Base-by-base conservation (phyloP, 306 rosid species). In the Quercus dentata region DNA sequence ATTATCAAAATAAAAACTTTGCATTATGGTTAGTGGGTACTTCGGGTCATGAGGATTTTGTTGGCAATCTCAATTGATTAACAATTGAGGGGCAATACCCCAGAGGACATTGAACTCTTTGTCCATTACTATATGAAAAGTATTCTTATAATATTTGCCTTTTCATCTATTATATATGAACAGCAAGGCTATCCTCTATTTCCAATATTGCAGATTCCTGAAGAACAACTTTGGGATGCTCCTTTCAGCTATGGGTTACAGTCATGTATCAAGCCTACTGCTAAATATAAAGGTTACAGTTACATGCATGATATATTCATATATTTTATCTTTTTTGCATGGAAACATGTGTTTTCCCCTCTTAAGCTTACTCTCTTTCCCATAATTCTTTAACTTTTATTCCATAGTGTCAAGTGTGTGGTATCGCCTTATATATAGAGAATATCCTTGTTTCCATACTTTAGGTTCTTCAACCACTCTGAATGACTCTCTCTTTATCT, bases 251-350 rank as follows among this genome's bases (percentile, higher is more conserved):
- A 74, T 76, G 92, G 85, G 44, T 86, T 92, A 52, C 90, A 73
- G 75, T 80, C 79, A 3, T 94, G 98, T 81, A 82, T 89, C 83
- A 89, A 87, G 88, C 96, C 92, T 6, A 94, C 96, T 35, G 17
- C 91, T 56, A 90, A 78, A 80, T 92, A 89, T 84, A 88, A 79
- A 92, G 98, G 98, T 94, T 75, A 79, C 46, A 41, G 56, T 77
- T 79, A 31, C 49, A 52, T 55, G 71, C 76, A 51, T 35, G 49
- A 19, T 67, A 27, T 78, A 2, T 57, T 55, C 38, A 20, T 73
- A 44, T 31, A 30, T 18, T 69, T 6, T 58, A 28, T 21, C 1
- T 74, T 11, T 28, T 58, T 52, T 68, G 33, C 69, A 54, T 78
- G 67, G n/a, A 27, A 13, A 52, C 23, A 28, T 54, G 25, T 25